phyloP scores from a whole-genome alignment of 352 stramenopile species.

The Phytophthora palmivora region DNA sequence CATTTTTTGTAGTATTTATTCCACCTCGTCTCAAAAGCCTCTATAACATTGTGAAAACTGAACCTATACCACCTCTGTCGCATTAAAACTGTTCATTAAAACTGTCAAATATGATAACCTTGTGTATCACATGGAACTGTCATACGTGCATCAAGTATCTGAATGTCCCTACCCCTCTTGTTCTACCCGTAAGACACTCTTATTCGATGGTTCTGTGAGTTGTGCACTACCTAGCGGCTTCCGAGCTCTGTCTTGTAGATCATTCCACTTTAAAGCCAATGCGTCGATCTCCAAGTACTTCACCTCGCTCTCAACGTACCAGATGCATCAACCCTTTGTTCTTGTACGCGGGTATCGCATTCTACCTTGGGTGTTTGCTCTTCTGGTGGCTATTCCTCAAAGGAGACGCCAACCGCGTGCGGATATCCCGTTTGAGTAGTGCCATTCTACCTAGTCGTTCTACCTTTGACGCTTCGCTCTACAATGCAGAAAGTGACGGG shows the following conservation, averaged over 20 bases:
- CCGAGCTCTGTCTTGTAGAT: conserved; percentile 3
- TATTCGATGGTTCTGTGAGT: conserved; percentile 2
- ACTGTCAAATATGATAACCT: neutral
- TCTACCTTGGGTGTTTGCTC: conserved; percentile 30
- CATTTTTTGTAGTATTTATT: conserved; percentile 32
- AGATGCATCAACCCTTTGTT: conserved; percentile 20
- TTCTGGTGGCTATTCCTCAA: conserved; percentile 39
- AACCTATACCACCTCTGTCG: conserved; percentile 4
- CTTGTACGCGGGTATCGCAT: conserved; percentile 31
- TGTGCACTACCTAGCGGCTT: conserved; percentile 4
- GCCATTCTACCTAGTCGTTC: conserved; percentile 10
- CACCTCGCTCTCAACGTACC: conserved; percentile 5
- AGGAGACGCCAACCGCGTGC: conserved; percentile 25
- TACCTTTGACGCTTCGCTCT: neutral
- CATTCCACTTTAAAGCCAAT: conserved; percentile 9
- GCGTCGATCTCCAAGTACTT: conserved; percentile 15
- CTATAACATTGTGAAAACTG: conserved; percentile 1
- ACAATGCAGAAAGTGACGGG: neutral
- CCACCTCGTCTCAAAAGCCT: conserved; percentile 19
- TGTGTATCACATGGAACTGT: conserved; percentile 8
- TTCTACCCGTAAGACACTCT: conserved; percentile 21
- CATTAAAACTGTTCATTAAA: too few species aligned
- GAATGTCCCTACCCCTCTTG: conserved; percentile 6
- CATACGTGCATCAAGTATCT: conserved; percentile 10
- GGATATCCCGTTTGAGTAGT: conserved; percentile 21